phyloP scores from a whole-genome alignment of 1,284 basidiomycete species.

The Inonotus obliquus region DNA sequence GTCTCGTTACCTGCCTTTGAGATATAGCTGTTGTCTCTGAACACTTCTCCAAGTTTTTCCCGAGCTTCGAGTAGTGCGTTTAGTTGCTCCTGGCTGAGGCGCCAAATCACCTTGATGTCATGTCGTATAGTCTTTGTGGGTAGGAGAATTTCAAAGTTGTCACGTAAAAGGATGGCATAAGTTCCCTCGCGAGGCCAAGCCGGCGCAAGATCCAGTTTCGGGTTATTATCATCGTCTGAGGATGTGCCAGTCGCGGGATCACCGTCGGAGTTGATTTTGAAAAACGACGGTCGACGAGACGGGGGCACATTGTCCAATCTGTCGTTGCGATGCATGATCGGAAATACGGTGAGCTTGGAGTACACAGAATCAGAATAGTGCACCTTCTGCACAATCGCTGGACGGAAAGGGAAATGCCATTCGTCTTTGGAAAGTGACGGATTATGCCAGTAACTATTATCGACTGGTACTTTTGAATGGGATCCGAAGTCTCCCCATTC shows the following conservation, averaged over 20 bases:
- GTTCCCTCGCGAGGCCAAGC: slow-evolving; percentile 6
- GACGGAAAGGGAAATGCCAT: slow-evolving; percentile 11
- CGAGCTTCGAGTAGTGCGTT: not conserved
- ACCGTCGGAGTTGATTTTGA: not conserved
- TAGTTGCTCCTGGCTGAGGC: slow-evolving; percentile 1
- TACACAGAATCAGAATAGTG: not conserved
- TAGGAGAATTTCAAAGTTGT: not conserved
- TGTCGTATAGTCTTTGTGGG: not conserved
- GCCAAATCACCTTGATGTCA: slow-evolving; percentile 8
- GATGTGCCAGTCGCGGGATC: not conserved
- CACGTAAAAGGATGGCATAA: slow-evolving; percentile 3
- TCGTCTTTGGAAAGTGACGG: slow-evolving; percentile 10
- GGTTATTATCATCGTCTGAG: not conserved
- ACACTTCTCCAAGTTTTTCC: not conserved
- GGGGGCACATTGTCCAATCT: slow-evolving; percentile 1
- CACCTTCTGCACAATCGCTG: slow-evolving; percentile 5
- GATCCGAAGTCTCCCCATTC: not conserved
- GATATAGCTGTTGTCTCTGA: not conserved
- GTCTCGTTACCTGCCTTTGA: not conserved
- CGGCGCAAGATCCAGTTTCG: not conserved
- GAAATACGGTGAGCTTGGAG: slow-evolving; percentile 6
- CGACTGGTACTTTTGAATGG: not conserved
- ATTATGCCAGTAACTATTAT: slow-evolving; percentile 14
- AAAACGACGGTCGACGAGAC: slow-evolving; percentile 3
- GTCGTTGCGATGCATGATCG: slow-evolving; percentile 6